A percentile compares a stretch with the other conserved stretches of the same genome.
These are phyloP conservation scores for Brassica carinata DNA, from an alignment of 345 rosid genomes.

Conservation along the genomic window DNA sequence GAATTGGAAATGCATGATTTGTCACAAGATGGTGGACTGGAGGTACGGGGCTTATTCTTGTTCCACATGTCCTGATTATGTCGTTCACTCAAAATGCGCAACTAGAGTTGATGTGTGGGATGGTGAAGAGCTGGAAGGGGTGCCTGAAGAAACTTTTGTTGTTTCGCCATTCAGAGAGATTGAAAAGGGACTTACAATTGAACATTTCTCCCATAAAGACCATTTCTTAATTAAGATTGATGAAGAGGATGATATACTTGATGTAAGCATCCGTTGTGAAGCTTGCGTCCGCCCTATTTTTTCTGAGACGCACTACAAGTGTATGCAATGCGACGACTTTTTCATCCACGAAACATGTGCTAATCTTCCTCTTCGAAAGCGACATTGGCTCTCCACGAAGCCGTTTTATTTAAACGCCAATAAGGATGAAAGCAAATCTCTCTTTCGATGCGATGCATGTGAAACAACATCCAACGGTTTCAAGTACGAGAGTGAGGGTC, in stretches of 20 bases:
- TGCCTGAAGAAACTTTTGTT: not conserved
- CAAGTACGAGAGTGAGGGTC: not conserved
- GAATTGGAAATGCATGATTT: not conserved
- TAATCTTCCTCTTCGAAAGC: constrained; percentile 15
- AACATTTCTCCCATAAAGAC: constrained; percentile 3
- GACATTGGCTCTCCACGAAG: not conserved
- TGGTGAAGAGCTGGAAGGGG: not conserved
- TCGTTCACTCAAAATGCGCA: constrained; percentile 7
- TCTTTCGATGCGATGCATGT: not conserved
- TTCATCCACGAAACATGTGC: constrained; percentile 9
- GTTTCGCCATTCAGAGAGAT: not conserved
- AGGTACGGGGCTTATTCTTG: not conserved
- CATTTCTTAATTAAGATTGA: not conserved
- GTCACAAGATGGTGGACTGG: not conserved
- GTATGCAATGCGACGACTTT: not conserved
- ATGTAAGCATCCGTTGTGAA: not conserved
- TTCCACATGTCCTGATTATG: not conserved
- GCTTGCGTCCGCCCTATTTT: not conserved
- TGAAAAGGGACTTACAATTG: not conserved
- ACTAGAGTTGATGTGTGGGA: not conserved
- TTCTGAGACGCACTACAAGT: not conserved
- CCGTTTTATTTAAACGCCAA: not conserved
- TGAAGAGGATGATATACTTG: not conserved
- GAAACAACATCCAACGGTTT: not conserved
- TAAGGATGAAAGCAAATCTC: not conserved